A percentile compares a stretch with the other conserved stretches of the same genome.
These are phyloP conservation scores for Buddleja alternifolia DNA, from an alignment of 257 asterid species.

Conservation along the genomic window DNA sequence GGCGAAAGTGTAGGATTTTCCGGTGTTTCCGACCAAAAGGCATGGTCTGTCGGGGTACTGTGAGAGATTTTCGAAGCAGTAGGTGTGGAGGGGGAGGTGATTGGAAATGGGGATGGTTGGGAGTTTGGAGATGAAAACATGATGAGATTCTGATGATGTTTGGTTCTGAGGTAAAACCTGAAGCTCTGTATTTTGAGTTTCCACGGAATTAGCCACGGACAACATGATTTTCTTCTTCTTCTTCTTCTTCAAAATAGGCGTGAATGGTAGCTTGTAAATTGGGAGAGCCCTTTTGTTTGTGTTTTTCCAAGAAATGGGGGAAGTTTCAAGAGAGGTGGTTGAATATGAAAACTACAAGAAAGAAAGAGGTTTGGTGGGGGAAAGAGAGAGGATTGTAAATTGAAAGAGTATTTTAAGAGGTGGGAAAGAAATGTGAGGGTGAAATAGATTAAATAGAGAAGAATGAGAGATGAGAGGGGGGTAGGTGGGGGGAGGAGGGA, in stretches of 20 bases:
- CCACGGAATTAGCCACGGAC: constrained; percentile 36
- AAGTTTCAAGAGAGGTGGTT: no score
- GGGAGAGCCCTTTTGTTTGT: no score
- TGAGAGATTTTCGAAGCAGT: constrained; percentile 54
- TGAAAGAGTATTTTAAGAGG: no score
- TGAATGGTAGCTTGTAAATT: no score
- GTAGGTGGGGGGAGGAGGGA: constrained; percentile 35
- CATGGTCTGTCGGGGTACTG: constrained; percentile 51
- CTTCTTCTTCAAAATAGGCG: neutral
- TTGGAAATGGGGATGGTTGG: constrained; percentile 61
- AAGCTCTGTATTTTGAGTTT: constrained; percentile 31
- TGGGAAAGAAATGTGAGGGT: neutral
- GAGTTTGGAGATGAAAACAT: constrained; percentile 62
- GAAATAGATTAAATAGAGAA: no score
- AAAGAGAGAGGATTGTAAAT: neutral
- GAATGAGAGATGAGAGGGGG: constrained; percentile 20
- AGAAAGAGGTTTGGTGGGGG: neutral
- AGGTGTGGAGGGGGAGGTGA: constrained; percentile 68
- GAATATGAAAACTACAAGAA: no score
- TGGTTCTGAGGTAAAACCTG: constrained; percentile 25
- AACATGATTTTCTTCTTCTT: constrained; percentile 22
- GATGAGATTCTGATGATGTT: constrained; percentile 22
- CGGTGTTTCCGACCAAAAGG: constrained; percentile 52
- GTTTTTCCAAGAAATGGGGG: no score
- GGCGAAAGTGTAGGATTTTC: constrained; percentile 50